Evolutionary conservation across 2,329 filamentous ascomycete species (phyloP), one percentile per base, ranked within the genome.

Genomic region (Diplocarpon rosae): DNA sequence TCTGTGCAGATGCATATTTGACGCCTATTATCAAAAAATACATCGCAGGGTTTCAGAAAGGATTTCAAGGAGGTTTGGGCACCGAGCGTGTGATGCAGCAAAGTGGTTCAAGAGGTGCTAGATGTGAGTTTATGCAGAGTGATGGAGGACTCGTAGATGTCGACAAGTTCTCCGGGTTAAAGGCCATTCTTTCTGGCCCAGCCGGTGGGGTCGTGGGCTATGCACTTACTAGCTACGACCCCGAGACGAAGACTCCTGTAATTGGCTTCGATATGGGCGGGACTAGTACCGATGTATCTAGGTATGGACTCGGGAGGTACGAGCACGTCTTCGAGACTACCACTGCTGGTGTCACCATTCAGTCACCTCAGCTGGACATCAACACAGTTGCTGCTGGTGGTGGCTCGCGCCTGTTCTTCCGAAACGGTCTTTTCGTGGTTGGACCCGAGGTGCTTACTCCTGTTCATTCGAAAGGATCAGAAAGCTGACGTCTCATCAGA

Each of bases 181-280:
- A 83, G 56, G 87, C 87, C 2, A 93, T 95, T 47, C 62, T 95
- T 2, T 93, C 86, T 0, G 89, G 89, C 0, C 89, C 89, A 1
- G 89, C 89, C n/a, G 89, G 88, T 28, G 89, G 89, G 33, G 89
- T 95, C 0, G 88, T 95, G 0, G 89, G 89, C 3, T 95, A 95
- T 62, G 88, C 89, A 14, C 78, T 90, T 15, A 95, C 90, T 0
- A 92, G 84, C 1, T 95, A 92, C 61, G 89, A 95, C 53, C 74
- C 82, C 0, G 70, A 83, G 40, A 92, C 86, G 3, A 85, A 80
- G 59, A 86, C 77, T 1, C 87, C 88, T 0, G 84, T 95, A 3
- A 95, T 95, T 56, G 89, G 89, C 0, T 95, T 95, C 58, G 89
- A 95, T 55, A 95, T 95, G 89, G 87, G 87, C 31, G 89, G 89